Base-by-base conservation (phyloP, 2,329 filamentous ascomycete species). In the Didymella lethalis region DNA sequence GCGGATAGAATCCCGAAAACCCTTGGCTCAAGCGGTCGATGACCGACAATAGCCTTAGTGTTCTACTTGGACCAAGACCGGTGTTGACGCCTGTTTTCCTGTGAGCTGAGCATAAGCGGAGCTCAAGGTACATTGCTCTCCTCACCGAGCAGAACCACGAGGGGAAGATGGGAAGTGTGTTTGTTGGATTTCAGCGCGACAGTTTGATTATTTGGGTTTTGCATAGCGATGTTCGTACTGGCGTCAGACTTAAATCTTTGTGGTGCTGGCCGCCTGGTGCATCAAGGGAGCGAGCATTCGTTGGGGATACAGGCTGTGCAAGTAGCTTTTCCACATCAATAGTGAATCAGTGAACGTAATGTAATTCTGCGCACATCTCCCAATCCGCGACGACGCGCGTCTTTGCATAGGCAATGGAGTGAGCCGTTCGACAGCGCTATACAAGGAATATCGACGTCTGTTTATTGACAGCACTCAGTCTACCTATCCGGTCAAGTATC, bases 1-100 rank as follows among this genome's bases (percentile, higher is more conserved):
- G 68, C 28, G 66, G 64, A 56, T 70, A 70, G 68, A 58, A 52
- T 48, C 14, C 56, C 29, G 31, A 56, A 14, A 40, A 47, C 29
- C 60, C 58, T 25, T 65, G 62, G 49, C 47, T 49, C 46, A 61
- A 47, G 45, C 46, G 34, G 12, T 43, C 34, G 12, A 40, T 40
- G n/a, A 46, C 23, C 10, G 41, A 34, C 3, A 12, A 20, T 18
- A n/a, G 40, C 20, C 46, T 43, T n/a, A 47, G 23, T 16, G 2
- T 25, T 16, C 4, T 43, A 3, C 14, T 50, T 14, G 28, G 18
- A 7, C 46, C 25, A 10, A 45, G 56, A 28, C 26, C 36, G 46
- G 46, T 47, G 32, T 36, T 54, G 46, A 59, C 56, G 16, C 56
- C 56, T 3, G 56, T 54, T 4, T 59, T 59, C 14, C 16, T 59